Percentiles rank a stretch among this genome's conserved stretches.
Conservation (phyloP, 2,329 filamentous ascomycete species). For the Penicillium sp. region DNA sequence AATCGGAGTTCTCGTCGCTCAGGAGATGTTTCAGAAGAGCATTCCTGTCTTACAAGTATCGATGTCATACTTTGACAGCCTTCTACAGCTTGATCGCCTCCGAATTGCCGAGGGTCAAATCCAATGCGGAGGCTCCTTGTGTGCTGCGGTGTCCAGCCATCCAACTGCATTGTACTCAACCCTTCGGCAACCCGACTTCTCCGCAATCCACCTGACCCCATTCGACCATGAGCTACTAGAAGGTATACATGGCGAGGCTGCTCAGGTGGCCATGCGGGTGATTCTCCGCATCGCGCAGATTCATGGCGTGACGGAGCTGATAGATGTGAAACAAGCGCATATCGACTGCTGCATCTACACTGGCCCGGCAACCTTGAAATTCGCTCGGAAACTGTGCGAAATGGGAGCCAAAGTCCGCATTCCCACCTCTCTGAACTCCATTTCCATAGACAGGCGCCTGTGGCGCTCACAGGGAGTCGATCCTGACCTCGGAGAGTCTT, state of each 20-base stretch:
- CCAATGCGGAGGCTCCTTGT: background rate
- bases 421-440: slow-evolving; percentile 45
- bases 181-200: background rate
- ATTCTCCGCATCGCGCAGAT: slow-evolving; percentile 39
- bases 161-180: background rate
- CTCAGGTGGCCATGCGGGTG: slow-evolving; percentile 39
- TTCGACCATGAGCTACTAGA: slow-evolving; percentile 28
- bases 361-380: slow-evolving; percentile 38
- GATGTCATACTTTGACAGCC: slow-evolving; percentile 13
- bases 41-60: slow-evolving; percentile 42
- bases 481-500: slow-evolving; percentile 27
- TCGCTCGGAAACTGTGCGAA: slow-evolving; percentile 37
- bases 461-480: slow-evolving; percentile 42
- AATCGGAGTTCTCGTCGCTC: slow-evolving; percentile 45
- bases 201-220: slow-evolving; percentile 17
- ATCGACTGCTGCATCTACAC: slow-evolving; percentile 48
- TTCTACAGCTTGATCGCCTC: slow-evolving; percentile 1
- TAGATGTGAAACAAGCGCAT: slow-evolving; percentile 43
- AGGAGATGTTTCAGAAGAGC: slow-evolving; percentile 40
- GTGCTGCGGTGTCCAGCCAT: background rate
- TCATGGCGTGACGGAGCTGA: slow-evolving; percentile 33
- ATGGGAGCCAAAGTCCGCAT: slow-evolving; percentile 39
- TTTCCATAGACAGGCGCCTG: slow-evolving; percentile 44
- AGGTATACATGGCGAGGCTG: slow-evolving; percentile 35
- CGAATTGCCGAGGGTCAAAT: slow-evolving; percentile 5